Conservation (phyloP, 1,284 basidiomycete species). For the Heliocybe sulcata region DNA sequence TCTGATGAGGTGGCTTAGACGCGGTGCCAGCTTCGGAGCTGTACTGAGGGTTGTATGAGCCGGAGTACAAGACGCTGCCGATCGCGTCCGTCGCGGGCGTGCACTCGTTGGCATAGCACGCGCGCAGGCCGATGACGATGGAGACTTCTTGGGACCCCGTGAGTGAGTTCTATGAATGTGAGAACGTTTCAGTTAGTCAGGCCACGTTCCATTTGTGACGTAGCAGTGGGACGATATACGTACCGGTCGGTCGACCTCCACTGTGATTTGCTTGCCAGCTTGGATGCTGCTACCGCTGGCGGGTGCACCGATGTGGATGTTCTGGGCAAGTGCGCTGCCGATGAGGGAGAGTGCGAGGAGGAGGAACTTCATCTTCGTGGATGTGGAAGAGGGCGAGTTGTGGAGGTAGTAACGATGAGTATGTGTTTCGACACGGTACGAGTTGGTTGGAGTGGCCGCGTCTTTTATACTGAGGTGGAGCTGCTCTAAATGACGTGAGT, state of each 20-base stretch:
- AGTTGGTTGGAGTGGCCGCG: background rate
- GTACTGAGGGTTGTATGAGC: conserved; percentile 32
- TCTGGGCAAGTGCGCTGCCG: conserved; percentile 30
- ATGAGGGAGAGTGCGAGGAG: conserved; percentile 14
- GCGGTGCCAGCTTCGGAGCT: conserved; percentile 10
- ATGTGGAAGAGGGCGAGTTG: background rate
- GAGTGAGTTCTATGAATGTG: conserved; percentile 25
- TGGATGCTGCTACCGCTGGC: conserved; percentile 20
- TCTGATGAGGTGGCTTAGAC: conserved; percentile 35
- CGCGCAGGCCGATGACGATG: conserved; percentile 31
- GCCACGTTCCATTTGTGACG: background rate
- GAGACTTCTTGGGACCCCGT: conserved; percentile 32
- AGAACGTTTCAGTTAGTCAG: background rate
- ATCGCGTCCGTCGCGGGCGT: conserved; percentile 23
- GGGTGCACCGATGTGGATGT: conserved; percentile 30
- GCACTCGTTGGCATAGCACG: conserved; percentile 26
- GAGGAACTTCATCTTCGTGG: conserved; percentile 13
- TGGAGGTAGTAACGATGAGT: background rate
- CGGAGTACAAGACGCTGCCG: conserved; percentile 37
- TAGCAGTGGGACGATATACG: conserved; percentile 13
- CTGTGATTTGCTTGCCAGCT: conserved; percentile 28
- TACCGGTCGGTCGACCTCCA: conserved; percentile 39
- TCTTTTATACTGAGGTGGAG: background rate
- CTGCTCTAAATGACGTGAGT: too few relatives aligned
- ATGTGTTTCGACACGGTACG: background rate